Percentiles rank a stretch among this genome's conserved stretches.
Conservation (phyloP, 352 stramenopile genomes). For the Hyphochytrium catenoides region DNA sequence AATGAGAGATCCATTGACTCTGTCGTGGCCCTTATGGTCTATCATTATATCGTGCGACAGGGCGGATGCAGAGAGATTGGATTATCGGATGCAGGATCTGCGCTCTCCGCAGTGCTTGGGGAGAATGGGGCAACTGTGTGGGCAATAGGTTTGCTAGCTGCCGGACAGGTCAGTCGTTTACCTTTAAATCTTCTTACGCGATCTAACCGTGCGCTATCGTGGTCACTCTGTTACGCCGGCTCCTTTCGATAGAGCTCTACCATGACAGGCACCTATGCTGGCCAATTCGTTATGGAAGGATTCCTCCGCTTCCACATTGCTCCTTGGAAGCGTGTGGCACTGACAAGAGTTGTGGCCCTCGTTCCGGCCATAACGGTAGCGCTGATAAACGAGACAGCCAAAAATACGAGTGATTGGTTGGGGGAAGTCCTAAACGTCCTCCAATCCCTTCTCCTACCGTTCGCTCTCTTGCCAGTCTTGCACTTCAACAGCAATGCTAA, state of each 20-base stretch:
- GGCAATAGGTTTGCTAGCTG: constrained; percentile 76
- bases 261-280: constrained; percentile 88
- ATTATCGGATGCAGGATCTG: constrained; percentile 45
- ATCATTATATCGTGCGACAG: no score
- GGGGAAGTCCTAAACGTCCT: constrained; percentile 22
- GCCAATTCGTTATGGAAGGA: constrained; percentile 91
- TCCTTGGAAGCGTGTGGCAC: constrained; percentile 26
- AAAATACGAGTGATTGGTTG: constrained; percentile 12
- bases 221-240: no score
- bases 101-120: constrained; percentile 51
- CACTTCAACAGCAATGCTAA: constrained; percentile 11
- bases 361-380: constrained; percentile 17
- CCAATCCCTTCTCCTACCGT: constrained; percentile 23
- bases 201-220: no score
- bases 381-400: constrained; percentile 14
- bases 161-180: no score
- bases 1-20: no score
- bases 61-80: constrained; percentile 64
- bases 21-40: no score
- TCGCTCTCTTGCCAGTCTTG: constrained; percentile 20
- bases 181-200: no score
- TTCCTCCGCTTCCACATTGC: constrained; percentile 76
- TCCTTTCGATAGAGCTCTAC: no score
- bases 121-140: constrained; percentile 63
- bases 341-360: constrained; percentile 34